Conservation (phyloP, 176 grass and related monocot species). For the Miscanthus lutarioriparius region DNA sequence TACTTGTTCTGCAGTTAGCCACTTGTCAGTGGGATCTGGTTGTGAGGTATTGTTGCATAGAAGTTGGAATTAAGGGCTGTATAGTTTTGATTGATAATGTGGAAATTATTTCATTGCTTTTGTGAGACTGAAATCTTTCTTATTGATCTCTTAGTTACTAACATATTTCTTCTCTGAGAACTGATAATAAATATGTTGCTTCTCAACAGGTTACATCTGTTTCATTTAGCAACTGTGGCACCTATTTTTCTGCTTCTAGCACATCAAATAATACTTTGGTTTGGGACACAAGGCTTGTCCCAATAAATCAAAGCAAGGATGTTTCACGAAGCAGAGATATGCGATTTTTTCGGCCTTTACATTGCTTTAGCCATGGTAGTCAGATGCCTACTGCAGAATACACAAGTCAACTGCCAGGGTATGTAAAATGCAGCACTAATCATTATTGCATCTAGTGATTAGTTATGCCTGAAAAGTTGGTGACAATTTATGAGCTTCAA, state of each 20-base stretch:
- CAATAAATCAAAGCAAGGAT: slow-evolving; percentile 49
- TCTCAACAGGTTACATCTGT: slow-evolving; percentile 79
- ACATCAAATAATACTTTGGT: slow-evolving; percentile 89
- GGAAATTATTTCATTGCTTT: slow-evolving; percentile 16
- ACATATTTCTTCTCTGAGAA: slow-evolving; percentile 39
- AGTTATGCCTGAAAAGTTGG: background rate
- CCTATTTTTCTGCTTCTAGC: slow-evolving; percentile 87
- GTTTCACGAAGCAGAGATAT: slow-evolving; percentile 65
- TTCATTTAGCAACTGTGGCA: slow-evolving; percentile 89
- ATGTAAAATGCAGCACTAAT: slow-evolving; percentile 19
- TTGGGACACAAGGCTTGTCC: slow-evolving; percentile 82
- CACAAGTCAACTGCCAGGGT: slow-evolving; percentile 78
- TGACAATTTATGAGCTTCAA: slow-evolving; percentile 19
- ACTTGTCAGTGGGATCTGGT: slow-evolving; percentile 83
- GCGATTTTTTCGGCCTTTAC: slow-evolving; percentile 88
- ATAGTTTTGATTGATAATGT: slow-evolving; percentile 22
- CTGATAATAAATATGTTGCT: slow-evolving; percentile 37
- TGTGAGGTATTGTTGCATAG: slow-evolving; percentile 58
- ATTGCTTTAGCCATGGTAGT: slow-evolving; percentile 86
- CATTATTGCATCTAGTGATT: slow-evolving; percentile 35
- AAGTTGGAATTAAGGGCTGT: slow-evolving; percentile 5
- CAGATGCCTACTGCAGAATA: slow-evolving; percentile 85
- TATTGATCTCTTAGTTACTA: slow-evolving; percentile 6
- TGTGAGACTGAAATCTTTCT: slow-evolving; percentile 1
- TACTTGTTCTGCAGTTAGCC: slow-evolving; percentile 80